These are phyloP conservation scores for Phytophthora niederhauseri DNA, from an alignment of 352 stramenopile genomes.

Conservation along the genomic window DNA sequence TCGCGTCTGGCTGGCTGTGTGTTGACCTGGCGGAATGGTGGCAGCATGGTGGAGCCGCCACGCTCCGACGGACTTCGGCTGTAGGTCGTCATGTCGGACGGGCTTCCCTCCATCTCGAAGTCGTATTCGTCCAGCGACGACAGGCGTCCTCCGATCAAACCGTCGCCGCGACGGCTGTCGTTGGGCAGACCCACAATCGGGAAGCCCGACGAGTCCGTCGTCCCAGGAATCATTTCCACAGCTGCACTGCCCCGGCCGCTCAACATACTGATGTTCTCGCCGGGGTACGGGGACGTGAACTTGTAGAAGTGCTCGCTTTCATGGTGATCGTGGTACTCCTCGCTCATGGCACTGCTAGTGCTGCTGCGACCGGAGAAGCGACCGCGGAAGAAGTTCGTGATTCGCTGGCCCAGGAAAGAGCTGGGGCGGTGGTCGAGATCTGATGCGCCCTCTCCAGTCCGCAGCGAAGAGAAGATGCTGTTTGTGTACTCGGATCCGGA, in stretches of 20 bases:
- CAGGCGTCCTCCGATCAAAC: constrained; percentile 48
- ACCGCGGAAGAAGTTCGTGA: constrained; percentile 72
- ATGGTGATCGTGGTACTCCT: constrained; percentile 42
- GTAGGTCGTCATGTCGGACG: constrained; percentile 45
- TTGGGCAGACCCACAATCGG: constrained; percentile 39
- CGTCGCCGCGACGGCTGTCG: constrained; percentile 43
- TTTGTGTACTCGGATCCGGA: constrained; percentile 55
- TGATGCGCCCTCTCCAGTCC: constrained; percentile 35
- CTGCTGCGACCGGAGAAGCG: constrained; percentile 52
- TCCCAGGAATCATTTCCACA: constrained; percentile 33
- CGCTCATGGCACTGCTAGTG: constrained; percentile 45
- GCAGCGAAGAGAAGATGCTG: constrained; percentile 64
- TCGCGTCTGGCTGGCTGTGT: constrained; percentile 57
- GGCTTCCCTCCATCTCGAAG: constrained; percentile 35
- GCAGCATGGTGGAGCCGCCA: constrained; percentile 39
- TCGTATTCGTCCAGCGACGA: constrained; percentile 76
- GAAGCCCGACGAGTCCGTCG: constrained; percentile 31
- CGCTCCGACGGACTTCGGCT: constrained; percentile 37
- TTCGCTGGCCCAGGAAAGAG: constrained; percentile 46
- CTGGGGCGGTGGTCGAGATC: constrained; percentile 55
- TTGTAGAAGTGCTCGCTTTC: constrained; percentile 52
- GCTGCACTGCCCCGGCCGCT: constrained; percentile 38
- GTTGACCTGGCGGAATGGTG: constrained; percentile 49
- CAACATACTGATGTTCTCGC: constrained; percentile 37
- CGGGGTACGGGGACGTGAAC: constrained; percentile 50